Percentiles rank a stretch among this genome's conserved stretches.
Conservation (phyloP, 306 rosid species). For the Amphicarpaea edgeworthii region DNA sequence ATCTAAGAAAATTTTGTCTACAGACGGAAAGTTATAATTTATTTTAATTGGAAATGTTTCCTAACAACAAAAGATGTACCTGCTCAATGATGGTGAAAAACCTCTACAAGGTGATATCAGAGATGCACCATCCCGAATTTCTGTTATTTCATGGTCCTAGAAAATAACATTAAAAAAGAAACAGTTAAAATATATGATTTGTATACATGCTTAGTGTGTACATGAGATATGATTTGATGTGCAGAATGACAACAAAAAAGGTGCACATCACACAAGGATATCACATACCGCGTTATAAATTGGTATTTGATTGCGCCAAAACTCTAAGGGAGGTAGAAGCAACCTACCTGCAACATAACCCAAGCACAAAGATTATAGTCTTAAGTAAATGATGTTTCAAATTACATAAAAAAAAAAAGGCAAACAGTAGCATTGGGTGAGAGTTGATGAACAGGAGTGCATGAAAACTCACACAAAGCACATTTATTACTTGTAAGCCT, state of each 20-base stretch:
- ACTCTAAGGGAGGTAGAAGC: slow-evolving; percentile 73
- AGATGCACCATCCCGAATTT: slow-evolving; percentile 56
- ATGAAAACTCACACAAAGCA: slow-evolving; percentile 1
- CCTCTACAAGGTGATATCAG: slow-evolving; percentile 48
- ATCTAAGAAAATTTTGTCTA: slow-evolving; percentile 7
- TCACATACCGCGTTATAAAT: slow-evolving; percentile 72
- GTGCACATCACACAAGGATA: slow-evolving; percentile 13
- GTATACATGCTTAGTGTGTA: background rate
- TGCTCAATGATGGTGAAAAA: slow-evolving; percentile 46
- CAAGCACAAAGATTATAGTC: slow-evolving; percentile 10
- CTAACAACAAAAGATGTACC: slow-evolving; percentile 14
- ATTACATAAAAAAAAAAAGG: background rate
- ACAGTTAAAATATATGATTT: slow-evolving; percentile 16
- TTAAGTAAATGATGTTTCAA: slow-evolving; percentile 23
- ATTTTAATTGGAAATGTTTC: slow-evolving; percentile 3
- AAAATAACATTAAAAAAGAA: slow-evolving; percentile 30
- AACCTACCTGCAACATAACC: slow-evolving; percentile 67
- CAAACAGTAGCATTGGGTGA: slow-evolving; percentile 4
- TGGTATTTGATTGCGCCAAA: slow-evolving; percentile 87
- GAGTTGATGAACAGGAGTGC: slow-evolving; percentile 8
- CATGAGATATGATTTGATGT: background rate
- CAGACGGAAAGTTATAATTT: slow-evolving; percentile 9
- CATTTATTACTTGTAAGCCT: slow-evolving; percentile 5
- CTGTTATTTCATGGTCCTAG: slow-evolving; percentile 64
- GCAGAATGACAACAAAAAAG: slow-evolving; percentile 17